phyloP scores from a whole-genome alignment of 75 land plant species.

The Selaginella tamariscina region DNA sequence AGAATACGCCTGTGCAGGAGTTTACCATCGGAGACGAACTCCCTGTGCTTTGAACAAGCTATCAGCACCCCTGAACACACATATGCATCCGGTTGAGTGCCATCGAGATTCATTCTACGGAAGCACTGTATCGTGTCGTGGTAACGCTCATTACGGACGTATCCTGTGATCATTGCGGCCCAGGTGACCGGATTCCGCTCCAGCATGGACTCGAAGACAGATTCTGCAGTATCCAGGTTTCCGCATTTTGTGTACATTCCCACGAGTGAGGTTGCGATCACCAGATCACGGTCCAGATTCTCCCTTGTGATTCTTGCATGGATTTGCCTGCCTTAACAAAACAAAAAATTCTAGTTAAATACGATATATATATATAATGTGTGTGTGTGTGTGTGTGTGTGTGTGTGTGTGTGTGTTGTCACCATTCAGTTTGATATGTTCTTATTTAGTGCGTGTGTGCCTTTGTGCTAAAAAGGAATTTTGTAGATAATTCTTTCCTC shows the following conservation, averaged over 20 bases:
- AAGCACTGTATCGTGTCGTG: background rate
- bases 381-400: no score
- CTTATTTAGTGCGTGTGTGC: no score
- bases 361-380: no score
- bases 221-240: background rate
- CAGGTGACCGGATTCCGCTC: background rate
- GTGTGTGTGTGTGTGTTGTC: no score
- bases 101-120: background rate
- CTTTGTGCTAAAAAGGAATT: no score
- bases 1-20: background rate
- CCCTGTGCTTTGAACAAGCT: background rate
- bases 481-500: no score
- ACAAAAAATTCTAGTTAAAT: no score
- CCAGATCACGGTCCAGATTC: background rate
- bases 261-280: background rate
- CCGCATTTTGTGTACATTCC: conserved; percentile 7
- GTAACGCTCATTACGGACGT: background rate
- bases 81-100: background rate
- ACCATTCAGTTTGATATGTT: no score
- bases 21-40: background rate
- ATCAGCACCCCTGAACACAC: background rate
- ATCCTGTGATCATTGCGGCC: background rate
- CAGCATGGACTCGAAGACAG: background rate
- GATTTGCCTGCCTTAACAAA: background rate
- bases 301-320: background rate